Evolutionary conservation across 352 stramenopile genomes (phyloP), one percentile per base, ranked within the genome.

Genomic region (Phytophthora pluvialis): DNA sequence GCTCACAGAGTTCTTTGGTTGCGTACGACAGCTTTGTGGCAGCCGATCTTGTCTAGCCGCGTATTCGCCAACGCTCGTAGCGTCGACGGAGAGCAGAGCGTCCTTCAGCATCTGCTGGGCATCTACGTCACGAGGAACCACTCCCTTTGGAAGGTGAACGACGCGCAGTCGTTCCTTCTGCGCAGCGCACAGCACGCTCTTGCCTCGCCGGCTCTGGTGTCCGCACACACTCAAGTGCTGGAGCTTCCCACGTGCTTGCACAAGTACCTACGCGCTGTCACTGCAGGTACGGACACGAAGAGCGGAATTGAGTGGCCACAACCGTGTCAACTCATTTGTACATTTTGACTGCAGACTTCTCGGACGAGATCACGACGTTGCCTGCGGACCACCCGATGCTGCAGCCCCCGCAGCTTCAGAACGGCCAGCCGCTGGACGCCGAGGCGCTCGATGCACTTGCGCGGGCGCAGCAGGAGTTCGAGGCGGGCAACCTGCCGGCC

Each of bases 341-440:
- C 36, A 28, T 18, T 26, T 42, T 15, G 10, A 7, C 21, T 33
- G 28, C 16, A 93, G 86, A 95, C 62, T 95, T 89, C 63, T 93
- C 86, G 74, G 88, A 95, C 49, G 88, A 95, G 45, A 87, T 95
- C 62, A 94, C 88, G 51, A 95, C 85, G 64, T 52, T 95, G 56
- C 88, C 88, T 2, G 72, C 80, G 0, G 88, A 95, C 47, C 86
- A 95, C 44, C 88, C 88, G 57, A 95, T 95, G 85, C 70, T 94
- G 71, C 86, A 91, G 59, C 86, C 79, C 2, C 78, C 76, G 8
- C 74, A 91, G 57, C 66, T 83, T 31, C 83, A 80, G 33, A 80
- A 90, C 35, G 78, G 79, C 3, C 76, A 90, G 60, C 76, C 84
- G 6, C 64, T 93, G 50, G 77, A 91, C 48, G 69, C 73, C 8